These are phyloP conservation scores for Ascochyta lentis DNA, from an alignment of 2,329 filamentous ascomycete species.

Conservation along the genomic window DNA sequence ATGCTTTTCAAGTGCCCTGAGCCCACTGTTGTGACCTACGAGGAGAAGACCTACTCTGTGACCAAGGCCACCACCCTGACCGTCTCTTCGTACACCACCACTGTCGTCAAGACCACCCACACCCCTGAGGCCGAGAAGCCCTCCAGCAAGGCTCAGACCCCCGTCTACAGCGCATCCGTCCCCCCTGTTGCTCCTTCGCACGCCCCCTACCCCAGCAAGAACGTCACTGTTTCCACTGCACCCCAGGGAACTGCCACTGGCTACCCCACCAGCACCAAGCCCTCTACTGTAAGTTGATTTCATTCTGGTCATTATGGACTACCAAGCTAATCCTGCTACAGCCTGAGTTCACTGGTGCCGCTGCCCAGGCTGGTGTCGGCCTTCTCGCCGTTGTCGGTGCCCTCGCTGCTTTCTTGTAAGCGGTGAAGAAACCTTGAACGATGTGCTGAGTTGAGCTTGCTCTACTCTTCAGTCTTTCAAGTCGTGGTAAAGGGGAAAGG, in stretches of 20 bases:
- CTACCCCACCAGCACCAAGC: slow-evolving; percentile 40
- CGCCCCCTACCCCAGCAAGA: slow-evolving; percentile 28
- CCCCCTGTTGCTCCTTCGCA: slow-evolving; percentile 25
- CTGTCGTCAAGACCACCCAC: slow-evolving; percentile 27
- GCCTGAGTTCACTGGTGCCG: slow-evolving; percentile 59
- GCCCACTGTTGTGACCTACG: slow-evolving; percentile 15
- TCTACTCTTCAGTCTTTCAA: slow-evolving; percentile 6
- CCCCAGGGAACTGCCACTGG: slow-evolving; percentile 33
- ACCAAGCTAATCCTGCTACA: slow-evolving; percentile 17
- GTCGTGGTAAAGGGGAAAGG: slow-evolving; percentile 23
- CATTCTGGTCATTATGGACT: not conserved
- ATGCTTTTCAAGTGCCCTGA: no score
- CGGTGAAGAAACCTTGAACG: slow-evolving; percentile 24
- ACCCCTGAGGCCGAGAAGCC: slow-evolving; percentile 28
- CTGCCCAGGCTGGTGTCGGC: slow-evolving; percentile 59
- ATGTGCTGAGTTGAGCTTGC: slow-evolving; percentile 14
- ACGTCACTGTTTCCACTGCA: slow-evolving; percentile 29
- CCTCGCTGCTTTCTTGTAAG: slow-evolving; percentile 51
- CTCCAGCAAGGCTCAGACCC: slow-evolving; percentile 13
- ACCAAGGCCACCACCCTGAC: slow-evolving; percentile 10
- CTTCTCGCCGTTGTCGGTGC: slow-evolving; percentile 61
- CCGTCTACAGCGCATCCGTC: slow-evolving; percentile 16
- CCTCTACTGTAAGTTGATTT: slow-evolving; percentile 10
- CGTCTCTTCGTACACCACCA: slow-evolving; percentile 4
- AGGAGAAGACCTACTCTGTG: slow-evolving; percentile 25